Percentiles rank a stretch among this genome's conserved stretches.
These are phyloP conservation scores for Dioscorea alata DNA, from an alignment of 106 monocot species.

Conservation along the genomic window DNA sequence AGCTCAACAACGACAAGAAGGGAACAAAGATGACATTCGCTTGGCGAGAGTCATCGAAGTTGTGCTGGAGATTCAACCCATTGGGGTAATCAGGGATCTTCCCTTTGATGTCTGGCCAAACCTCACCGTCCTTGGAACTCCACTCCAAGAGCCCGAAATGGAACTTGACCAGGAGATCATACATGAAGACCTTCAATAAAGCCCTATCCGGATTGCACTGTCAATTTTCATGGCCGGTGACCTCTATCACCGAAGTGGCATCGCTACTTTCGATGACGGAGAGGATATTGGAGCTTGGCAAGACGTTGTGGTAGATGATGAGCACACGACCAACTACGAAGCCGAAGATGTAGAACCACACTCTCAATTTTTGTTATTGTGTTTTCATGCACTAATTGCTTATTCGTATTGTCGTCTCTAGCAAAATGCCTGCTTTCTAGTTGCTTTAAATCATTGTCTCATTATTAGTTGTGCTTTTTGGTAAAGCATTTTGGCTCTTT, in stretches of 20 bases:
- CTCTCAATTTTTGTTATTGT: no score
- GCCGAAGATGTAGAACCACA: conserved; percentile 37
- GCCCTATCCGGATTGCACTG: conserved; percentile 40
- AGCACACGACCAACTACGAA: conserved; percentile 14
- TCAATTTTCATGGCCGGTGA: background rate
- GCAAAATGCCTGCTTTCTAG: no score
- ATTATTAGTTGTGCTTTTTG: no score
- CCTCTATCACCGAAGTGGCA: background rate
- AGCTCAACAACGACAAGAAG: conserved; percentile 77
- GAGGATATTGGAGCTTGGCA: conserved; percentile 18
- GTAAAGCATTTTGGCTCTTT: no score
- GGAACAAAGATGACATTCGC: conserved; percentile 79
- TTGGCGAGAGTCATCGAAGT: conserved; percentile 36
- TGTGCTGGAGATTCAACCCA: conserved; percentile 77
- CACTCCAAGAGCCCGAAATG: conserved; percentile 71
- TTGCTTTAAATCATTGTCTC: no score
- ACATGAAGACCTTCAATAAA: conserved; percentile 65
- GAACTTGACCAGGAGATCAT: conserved; percentile 64
- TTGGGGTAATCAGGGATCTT: conserved; percentile 54
- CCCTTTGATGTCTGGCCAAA: conserved; percentile 53
- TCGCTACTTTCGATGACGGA: conserved; percentile 6
- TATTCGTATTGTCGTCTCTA: no score
- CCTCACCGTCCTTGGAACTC: conserved; percentile 16
- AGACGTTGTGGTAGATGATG: conserved; percentile 12
- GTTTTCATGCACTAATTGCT: no score